phyloP scores from a whole-genome alignment of 352 stramenopile species.

The Hyphochytrium catenoides region DNA sequence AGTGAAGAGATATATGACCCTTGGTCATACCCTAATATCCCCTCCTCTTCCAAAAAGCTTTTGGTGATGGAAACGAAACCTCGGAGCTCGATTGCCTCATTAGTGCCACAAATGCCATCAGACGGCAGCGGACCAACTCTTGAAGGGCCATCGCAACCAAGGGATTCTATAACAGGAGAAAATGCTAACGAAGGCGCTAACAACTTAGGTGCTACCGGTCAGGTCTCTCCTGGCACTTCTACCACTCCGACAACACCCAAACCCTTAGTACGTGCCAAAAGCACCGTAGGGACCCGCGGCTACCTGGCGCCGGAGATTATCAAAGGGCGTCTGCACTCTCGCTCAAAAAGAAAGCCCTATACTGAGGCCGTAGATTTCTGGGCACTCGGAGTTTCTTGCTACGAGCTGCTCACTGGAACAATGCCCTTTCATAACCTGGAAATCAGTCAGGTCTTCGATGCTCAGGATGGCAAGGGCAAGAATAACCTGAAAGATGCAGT shows the following conservation, averaged over 20 bases:
- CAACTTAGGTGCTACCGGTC: not conserved
- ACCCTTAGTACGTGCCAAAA: constrained; percentile 24
- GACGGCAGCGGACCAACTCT: too few relatives aligned
- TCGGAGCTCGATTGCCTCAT: not conserved
- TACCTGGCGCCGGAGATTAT: constrained; percentile 78
- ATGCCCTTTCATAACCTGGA: constrained; percentile 28
- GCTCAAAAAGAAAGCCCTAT: constrained; percentile 43
- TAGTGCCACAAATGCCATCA: too few relatives aligned
- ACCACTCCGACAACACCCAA: constrained; percentile 1
- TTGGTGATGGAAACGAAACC: constrained; percentile 1
- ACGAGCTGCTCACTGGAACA: constrained; percentile 61
- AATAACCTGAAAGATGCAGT: too few relatives aligned
- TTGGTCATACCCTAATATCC: too few relatives aligned
- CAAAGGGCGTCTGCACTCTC: constrained; percentile 45
- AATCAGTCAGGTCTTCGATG: too few relatives aligned
- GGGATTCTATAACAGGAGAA: not conserved
- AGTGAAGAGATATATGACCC: too few relatives aligned
- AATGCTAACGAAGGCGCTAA: not conserved
- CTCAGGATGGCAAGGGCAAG: too few relatives aligned
- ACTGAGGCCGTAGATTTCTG: constrained; percentile 46
- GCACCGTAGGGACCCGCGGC: constrained; percentile 52
- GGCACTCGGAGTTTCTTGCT: constrained; percentile 56
- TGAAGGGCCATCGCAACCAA: not conserved
- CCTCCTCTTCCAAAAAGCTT: not conserved
- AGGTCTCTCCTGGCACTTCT: too few relatives aligned